Evolutionary conservation across 2,329 filamentous ascomycete genomes (phyloP).

Genomic region (Tolypocladium ovalisporum): DNA sequence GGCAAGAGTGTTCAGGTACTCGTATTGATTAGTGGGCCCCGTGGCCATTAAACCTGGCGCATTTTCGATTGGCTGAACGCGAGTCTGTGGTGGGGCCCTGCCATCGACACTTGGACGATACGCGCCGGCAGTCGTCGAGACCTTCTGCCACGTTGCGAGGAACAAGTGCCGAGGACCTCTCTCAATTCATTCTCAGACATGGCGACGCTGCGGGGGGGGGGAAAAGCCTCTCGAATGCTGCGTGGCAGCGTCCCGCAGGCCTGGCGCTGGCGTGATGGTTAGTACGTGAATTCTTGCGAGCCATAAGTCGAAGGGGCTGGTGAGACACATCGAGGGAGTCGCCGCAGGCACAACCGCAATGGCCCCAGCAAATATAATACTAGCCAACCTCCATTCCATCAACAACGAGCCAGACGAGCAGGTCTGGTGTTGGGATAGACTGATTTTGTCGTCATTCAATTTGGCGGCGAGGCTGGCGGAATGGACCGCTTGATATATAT

Average conservation of each 20-base stretch:
- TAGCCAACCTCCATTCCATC: background rate
- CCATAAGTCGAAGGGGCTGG: background rate
- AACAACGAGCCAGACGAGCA: background rate
- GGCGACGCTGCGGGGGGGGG: too few species aligned
- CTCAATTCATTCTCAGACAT: too few species aligned
- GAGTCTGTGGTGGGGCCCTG: background rate
- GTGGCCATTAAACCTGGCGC: slow-evolving; percentile 2
- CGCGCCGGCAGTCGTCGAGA: background rate
- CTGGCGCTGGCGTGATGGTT: background rate
- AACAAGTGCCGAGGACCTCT: background rate
- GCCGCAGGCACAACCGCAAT: background rate
- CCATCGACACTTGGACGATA: slow-evolving; percentile 1
- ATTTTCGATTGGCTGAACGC: slow-evolving; percentile 5
- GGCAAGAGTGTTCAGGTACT: too few species aligned
- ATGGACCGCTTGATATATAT: background rate
- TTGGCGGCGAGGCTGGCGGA: background rate
- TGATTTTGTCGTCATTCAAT: background rate
- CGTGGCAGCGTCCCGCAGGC: too few species aligned
- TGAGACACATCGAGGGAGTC: background rate
- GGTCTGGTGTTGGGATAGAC: background rate
- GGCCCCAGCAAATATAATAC: too few species aligned
- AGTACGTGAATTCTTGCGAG: background rate
- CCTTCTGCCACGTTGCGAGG: background rate
- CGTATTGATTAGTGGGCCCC: too few species aligned
- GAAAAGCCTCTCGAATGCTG: background rate